These are phyloP conservation scores for Acacia concinna DNA, from an alignment of 331 rosid species.

Conservation along the genomic window DNA sequence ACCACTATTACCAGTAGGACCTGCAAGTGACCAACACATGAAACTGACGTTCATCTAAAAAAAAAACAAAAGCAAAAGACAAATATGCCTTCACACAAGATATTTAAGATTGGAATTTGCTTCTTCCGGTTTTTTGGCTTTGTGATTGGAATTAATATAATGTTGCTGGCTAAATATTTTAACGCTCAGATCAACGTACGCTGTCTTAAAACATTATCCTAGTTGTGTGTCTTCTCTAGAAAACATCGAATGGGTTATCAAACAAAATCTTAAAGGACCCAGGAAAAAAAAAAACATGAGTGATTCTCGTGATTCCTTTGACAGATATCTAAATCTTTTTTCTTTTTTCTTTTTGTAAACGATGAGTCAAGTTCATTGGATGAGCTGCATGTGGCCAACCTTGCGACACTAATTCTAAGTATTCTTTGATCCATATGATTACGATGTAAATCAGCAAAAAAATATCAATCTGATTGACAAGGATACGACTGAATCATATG, in stretches of 20 bases:
- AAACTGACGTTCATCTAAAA: not conserved
- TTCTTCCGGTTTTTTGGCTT: not conserved
- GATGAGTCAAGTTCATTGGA: not conserved
- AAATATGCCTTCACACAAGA: not conserved
- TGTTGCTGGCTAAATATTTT: not conserved
- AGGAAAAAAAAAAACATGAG: not conserved
- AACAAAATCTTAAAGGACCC: not conserved
- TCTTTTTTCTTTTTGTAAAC: not conserved
- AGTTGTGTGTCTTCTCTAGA: not conserved
- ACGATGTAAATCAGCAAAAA: not conserved
- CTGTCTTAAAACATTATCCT: not conserved
- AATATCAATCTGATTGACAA: too few relatives aligned
- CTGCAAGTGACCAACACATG: not conserved
- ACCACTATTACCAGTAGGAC: conserved; percentile 37
- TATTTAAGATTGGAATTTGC: not conserved
- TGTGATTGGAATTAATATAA: not conserved
- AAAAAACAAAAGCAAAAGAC: not conserved
- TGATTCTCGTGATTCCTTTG: not conserved
- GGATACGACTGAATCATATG: too few relatives aligned
- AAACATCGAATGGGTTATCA: not conserved
- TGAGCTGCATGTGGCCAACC: not conserved
- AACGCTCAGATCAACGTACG: too few relatives aligned
- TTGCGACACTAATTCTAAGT: not conserved
- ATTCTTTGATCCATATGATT: not conserved
- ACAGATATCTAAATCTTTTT: not conserved